These are phyloP conservation scores for Neltuma alba DNA, from an alignment of 306 rosid genomes.

Conservation along the genomic window DNA sequence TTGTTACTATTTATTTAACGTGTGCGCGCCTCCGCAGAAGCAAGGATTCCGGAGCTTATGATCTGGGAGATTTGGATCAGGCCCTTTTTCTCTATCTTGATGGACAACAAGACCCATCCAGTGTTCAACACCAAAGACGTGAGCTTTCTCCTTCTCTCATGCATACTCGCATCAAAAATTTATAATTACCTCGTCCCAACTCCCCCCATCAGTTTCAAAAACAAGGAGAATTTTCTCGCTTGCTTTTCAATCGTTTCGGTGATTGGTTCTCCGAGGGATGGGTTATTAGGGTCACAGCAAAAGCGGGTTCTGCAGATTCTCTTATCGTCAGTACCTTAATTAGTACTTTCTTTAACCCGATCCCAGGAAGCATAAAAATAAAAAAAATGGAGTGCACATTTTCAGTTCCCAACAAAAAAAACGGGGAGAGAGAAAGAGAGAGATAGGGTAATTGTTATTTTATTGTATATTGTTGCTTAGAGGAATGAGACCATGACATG, in stretches of 20 bases:
- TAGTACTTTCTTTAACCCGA: conserved; percentile 75
- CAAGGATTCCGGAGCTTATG: conserved; percentile 82
- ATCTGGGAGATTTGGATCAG: conserved; percentile 91
- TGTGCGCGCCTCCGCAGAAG: conserved; percentile 42
- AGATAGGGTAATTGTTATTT: neutral
- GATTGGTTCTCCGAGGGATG: conserved; percentile 39
- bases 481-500: conserved; percentile 55
- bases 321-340: conserved; percentile 42
- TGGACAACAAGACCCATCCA: conserved; percentile 67
- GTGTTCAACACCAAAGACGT: conserved; percentile 78
- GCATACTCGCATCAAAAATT: neutral
- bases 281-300: conserved; percentile 56
- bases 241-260: conserved; percentile 25
- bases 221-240: conserved; percentile 23
- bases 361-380: conserved; percentile 32
- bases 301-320: conserved; percentile 49
- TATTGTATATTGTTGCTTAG: conserved; percentile 22
- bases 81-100: conserved; percentile 91
- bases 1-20: neutral
- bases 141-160: conserved; percentile 32
- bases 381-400: conserved; percentile 4
- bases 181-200: neutral
- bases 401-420: conserved; percentile 3
- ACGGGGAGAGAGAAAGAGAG: neutral
- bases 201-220: conserved; percentile 29